Evolutionary conservation across 257 asterid species (phyloP), one percentile per base, ranked within the genome.

Genomic region (Gentiana straminea): DNA sequence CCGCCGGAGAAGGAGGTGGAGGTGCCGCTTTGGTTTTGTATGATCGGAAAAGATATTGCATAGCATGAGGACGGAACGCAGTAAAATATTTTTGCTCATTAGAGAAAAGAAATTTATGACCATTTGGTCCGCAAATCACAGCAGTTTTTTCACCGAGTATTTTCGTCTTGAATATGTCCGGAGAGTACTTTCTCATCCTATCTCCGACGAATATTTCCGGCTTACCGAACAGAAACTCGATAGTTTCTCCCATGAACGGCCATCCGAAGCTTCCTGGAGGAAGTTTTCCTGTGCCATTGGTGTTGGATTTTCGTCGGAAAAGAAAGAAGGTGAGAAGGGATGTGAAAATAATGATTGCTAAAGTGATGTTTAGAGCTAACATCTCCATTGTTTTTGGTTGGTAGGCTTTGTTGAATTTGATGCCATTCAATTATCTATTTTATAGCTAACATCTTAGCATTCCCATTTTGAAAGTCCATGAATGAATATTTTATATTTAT

Each of bases 201-300:
- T 76, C 73, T 41, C 65, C 73, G 4, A 85, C 86, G 64, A 85
- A 85, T 0, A 73, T 75, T 46, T 82, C 92, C 9, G 95, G 92
- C 59, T 67, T 78, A 0, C 86, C 79, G 32, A 64, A 76, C 7
- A 85, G 60, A 67, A 85, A 80, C 2, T 77, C 81, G 0, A 78
- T 13, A 8, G 82, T 63, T 66, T 86, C 93, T 4, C 93, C 95
- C 0, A 78, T 34, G 32, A 82, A 1, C 0, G 92, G 95, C 89
- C 86, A 86, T 1, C 95, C 95, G 36, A 78, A 85, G 77, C 75
- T 82, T 4, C 92, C 95, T 2, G 95, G 92, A 1, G 95, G 92
- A 8, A 82, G 82, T 2, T 59, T 67, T 24, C 44, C 4, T 1
- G 8, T 3, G 44, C 44, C 44, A 4, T 39, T 7, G 24, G 24